Conservation (phyloP, 768 basidiomycete species). For the Neoboletus magnificus region DNA sequence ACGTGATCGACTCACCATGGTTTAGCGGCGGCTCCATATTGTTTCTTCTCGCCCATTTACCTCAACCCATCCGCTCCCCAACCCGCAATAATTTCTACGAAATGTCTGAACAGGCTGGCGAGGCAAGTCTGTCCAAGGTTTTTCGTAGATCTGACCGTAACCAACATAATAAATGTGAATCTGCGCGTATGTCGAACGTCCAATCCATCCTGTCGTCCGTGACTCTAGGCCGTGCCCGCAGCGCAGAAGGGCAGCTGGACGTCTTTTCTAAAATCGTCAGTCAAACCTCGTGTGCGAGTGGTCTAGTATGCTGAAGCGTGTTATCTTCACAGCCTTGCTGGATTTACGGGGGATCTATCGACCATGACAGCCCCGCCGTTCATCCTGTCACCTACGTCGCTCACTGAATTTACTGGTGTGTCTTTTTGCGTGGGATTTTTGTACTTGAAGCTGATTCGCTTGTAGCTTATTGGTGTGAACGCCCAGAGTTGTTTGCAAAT, state of each 20-base stretch:
- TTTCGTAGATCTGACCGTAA: constrained; percentile 24
- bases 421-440: not conserved
- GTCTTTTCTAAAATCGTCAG: constrained; percentile 86
- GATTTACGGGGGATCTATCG: constrained; percentile 85
- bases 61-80: constrained; percentile 4
- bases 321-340: constrained; percentile 59
- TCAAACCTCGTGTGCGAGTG: constrained; percentile 12
- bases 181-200: constrained; percentile 37
- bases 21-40: not conserved
- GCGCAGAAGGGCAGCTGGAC: constrained; percentile 87
- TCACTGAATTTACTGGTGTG: constrained; percentile 89
- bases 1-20: constrained; percentile 19
- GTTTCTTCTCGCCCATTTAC: constrained; percentile 7
- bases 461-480: constrained; percentile 95
- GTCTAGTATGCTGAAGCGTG: constrained; percentile 1
- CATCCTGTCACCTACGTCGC: constrained; percentile 86
- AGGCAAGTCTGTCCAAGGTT: constrained; percentile 31
- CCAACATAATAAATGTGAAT: constrained; percentile 22
- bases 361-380: constrained; percentile 84
- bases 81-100: constrained; percentile 1
- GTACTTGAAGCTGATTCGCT: constrained; percentile 3
- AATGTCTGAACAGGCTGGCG: constrained; percentile 43
- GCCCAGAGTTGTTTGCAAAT: constrained; percentile 82
- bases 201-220: constrained; percentile 19
- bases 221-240: constrained; percentile 64